Evolutionary conservation across 2,329 filamentous ascomycete species (phyloP), one percentile per base, ranked within the genome.

Genomic region (Fusarium sulawesiense): DNA sequence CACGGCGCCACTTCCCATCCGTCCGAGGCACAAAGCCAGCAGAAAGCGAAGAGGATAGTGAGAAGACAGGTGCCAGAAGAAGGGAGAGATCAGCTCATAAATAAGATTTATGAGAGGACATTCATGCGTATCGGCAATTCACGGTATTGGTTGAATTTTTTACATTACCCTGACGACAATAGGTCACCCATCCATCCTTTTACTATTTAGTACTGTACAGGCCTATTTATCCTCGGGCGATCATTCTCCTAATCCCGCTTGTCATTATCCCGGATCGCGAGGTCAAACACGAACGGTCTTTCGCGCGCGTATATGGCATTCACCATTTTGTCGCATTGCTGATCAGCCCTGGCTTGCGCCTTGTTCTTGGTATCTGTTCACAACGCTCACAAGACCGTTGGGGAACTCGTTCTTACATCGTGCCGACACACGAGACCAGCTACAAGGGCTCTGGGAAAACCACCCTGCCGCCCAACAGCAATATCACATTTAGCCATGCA

Each of bases 221-320:
- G 42, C 64, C 64, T 70, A 63, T 71, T 68, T 53, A 56, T 41
- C 68, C 68, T 71, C 68, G 68, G 68, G 68, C 44, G 60, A 71
- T 71, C 60, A 65, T 69, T 56, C 56, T 71, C 68, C 68, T 71
- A 56, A 53, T 70, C 68, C 64, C 68, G 68, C 68, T 67, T 57
- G 62, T 49, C 42, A 71, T 71, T 71, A 34, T 66, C 68, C 68
- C 68, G 68, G 68, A 71, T 59, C 68, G 68, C 68, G 68, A 71
- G 68, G 58, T 68, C 59, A 45, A 71, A 64, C 68, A 57, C 64
- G 56, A 48, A 60, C 50, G n/a, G 46, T 56, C 55, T 69, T 45
- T 70, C 67, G 66, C 49, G 62, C 60, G 55, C 60, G 47, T 65
- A 65, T 55, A 30, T 34, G 21, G 45, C 32, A 27, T 58, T 45